These are phyloP conservation scores for Cyclostephanos invisitatus DNA, from an alignment of 108 stramenopile species.

Conservation along the genomic window DNA sequence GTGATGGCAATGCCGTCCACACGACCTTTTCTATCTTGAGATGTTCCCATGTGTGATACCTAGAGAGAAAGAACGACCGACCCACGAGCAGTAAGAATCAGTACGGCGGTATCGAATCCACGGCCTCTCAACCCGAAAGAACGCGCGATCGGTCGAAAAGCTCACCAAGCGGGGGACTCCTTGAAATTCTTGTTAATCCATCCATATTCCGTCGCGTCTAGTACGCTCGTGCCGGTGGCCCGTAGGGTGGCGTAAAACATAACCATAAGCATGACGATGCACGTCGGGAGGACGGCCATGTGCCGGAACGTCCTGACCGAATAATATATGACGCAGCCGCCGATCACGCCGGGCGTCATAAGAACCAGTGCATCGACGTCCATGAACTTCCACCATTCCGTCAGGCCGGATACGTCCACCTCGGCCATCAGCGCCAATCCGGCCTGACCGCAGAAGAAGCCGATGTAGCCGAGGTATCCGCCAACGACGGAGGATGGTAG, in stretches of 20 bases:
- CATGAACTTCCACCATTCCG: slow-evolving; percentile 60
- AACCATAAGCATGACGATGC: slow-evolving; percentile 72
- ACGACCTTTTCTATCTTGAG: slow-evolving; percentile 77
- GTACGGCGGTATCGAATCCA: too few species aligned
- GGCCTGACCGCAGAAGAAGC: slow-evolving; percentile 94
- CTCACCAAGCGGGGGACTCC: slow-evolving; percentile 26
- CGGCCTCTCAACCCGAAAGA: too few species aligned
- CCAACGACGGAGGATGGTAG: slow-evolving; percentile 95
- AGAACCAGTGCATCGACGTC: slow-evolving; percentile 49
- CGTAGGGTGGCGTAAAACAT: slow-evolving; percentile 77
- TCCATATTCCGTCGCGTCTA: slow-evolving; percentile 71
- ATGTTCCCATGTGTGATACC: slow-evolving; percentile 86
- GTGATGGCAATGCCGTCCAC: slow-evolving; percentile 72
- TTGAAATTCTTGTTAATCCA: slow-evolving; percentile 76
- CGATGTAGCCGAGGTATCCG: slow-evolving; percentile 98
- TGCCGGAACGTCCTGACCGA: slow-evolving; percentile 72
- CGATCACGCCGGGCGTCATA: slow-evolving; percentile 77
- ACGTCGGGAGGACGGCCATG: slow-evolving; percentile 80
- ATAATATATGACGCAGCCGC: slow-evolving; percentile 76
- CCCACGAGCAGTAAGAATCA: neutral
- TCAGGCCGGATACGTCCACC: slow-evolving; percentile 48
- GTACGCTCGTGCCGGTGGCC: slow-evolving; percentile 57
- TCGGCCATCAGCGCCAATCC: slow-evolving; percentile 84
- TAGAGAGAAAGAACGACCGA: too few species aligned
- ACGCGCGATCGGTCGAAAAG: too few species aligned